Base-by-base conservation (phyloP, 208 protist genomes). In the Trypanosoma melophagium region DNA sequence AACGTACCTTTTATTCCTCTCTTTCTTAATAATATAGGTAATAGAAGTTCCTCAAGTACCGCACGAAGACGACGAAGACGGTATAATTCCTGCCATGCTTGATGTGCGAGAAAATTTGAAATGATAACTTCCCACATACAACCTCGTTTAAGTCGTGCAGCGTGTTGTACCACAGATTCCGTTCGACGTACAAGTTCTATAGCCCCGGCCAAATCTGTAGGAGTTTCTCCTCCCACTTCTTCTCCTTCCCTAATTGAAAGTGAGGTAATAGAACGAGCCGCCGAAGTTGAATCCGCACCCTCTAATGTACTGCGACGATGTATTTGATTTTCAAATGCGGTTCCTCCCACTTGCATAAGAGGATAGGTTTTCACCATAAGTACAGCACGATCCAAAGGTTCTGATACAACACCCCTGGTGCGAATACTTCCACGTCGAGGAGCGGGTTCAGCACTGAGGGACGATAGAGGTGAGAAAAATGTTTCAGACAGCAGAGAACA, bases 81-180 rank as follows among this genome's bases (percentile, higher is more conserved):
- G 66, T 83, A 93, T 25, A 56, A 42, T 24, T 83, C 55, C 31
- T 64, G 59, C 85, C 89, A 79, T 2, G 60, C 53, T 3, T 60
- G 35, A 28, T 87, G 74, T 0, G 73, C 70, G 3, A 90, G 58
- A 35, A 68, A 73, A 16, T 76, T 71, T 2, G 76, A 64, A 24
- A 93, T 66, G 14, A 90, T 64, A 17, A 77, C 69, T 69, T 85
- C 71, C 87, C 90, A 96, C 86, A 93, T 93, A 51, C 77, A 75
- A 49, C 79, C 87, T 1, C 87, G 77, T 77, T 96, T 96, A 62
- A 96, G 63, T 17, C 73, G 63, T 25, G 74, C 51, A 7, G 86
- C 86, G 54, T 85, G 22, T 14, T 60, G 62, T 44, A 92, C 73
- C 69, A 89, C 86, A 61, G 56, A 77, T 17, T 74, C 72, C 12